Conservation (phyloP, 2,329 filamentous ascomycete genomes). For the Trichoderma lentiforme region DNA sequence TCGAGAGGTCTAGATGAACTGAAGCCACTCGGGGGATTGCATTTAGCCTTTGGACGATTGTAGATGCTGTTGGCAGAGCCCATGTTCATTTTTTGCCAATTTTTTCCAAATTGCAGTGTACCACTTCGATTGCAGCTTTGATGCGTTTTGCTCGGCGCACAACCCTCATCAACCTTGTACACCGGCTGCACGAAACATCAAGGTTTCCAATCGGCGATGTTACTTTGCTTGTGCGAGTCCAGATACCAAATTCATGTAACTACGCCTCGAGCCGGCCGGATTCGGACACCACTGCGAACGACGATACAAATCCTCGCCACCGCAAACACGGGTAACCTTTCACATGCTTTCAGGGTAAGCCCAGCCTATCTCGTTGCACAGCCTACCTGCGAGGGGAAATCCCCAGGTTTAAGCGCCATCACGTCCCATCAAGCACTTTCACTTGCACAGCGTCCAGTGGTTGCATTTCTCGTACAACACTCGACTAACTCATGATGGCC, state of each 20-base stretch:
- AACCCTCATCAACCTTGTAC: background rate
- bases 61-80: background rate
- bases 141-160: background rate
- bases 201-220: background rate
- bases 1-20: background rate
- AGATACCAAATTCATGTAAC: background rate
- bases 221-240: background rate
- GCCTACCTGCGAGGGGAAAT: constrained; percentile 1
- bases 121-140: background rate
- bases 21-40: background rate
- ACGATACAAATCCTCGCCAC: background rate
- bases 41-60: background rate
- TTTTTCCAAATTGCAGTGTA: background rate
- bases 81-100: background rate
- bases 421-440: background rate
- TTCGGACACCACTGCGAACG: background rate
- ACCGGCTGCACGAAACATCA: background rate
- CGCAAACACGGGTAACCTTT: background rate
- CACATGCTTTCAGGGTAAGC: background rate
- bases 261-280: background rate
- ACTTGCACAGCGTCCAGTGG: background rate
- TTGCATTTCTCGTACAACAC: background rate
- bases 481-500: background rate
- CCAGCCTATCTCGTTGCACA: background rate
- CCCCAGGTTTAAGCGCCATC: constrained; percentile 7